A percentile compares a stretch with the other conserved stretches of the same genome.
phyloP scores from a whole-genome alignment of 2,329 filamentous ascomycete species.

The Xylaria sp. region DNA sequence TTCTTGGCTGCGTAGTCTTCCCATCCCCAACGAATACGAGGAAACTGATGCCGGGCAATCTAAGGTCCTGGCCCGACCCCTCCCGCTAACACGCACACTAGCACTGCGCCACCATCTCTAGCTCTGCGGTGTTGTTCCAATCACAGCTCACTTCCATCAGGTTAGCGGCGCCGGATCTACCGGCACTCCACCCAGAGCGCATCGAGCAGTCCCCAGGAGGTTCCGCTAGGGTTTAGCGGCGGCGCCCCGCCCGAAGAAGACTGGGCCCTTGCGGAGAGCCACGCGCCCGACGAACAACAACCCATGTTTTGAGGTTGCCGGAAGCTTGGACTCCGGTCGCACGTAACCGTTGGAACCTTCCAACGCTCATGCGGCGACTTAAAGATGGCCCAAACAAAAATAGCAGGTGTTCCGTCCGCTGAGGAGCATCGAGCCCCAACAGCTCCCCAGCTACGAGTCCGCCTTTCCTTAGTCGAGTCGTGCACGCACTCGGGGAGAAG shows the following conservation, averaged over 20 bases:
- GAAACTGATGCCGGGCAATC: not conserved
- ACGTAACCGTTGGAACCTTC: conserved; percentile 17
- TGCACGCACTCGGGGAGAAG: not conserved
- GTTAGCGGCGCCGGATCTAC: conserved; percentile 5
- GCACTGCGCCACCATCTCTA: not conserved
- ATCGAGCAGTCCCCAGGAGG: not conserved
- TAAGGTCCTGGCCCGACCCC: no score
- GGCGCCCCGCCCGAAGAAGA: conserved; percentile 1
- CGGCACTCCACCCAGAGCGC: not conserved
- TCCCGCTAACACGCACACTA: not conserved
- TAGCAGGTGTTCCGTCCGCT: not conserved
- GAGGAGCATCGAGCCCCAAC: not conserved
- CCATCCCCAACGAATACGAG: not conserved
- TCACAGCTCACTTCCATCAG: not conserved
- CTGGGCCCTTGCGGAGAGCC: conserved; percentile 11
- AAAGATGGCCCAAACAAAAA: conserved; percentile 3
- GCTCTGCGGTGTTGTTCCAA: not conserved
- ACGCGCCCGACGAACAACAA: conserved; percentile 13
- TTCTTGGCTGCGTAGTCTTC: not conserved
- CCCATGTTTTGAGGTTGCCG: conserved; percentile 15
- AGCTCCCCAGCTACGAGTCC: not conserved
- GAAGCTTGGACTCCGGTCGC: conserved; percentile 17
- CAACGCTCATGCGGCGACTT: conserved; percentile 17
- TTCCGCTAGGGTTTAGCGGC: not conserved
- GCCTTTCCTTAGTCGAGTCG: not conserved